Evolutionary conservation across 306 rosid genomes (phyloP).

Genomic region (Gynostemma pentaphyllum): DNA sequence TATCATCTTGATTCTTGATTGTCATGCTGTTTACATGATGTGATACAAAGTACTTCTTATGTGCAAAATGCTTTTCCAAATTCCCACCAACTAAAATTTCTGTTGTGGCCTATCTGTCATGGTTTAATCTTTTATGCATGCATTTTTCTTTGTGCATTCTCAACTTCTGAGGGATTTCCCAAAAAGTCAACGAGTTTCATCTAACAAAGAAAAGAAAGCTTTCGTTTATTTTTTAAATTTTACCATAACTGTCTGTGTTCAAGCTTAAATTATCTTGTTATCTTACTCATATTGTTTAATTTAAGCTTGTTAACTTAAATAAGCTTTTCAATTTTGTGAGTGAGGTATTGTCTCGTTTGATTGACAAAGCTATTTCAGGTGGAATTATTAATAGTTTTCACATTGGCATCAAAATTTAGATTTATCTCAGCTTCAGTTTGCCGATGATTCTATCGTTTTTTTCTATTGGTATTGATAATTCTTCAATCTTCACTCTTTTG

Average conservation of each 20-base stretch:
- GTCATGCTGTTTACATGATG: not conserved
- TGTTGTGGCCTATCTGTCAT: not conserved
- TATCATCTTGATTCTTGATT: not conserved
- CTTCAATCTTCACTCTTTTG: too few relatives aligned
- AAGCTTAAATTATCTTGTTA: not conserved
- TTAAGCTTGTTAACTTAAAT: too few relatives aligned
- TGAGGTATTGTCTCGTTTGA: too few relatives aligned
- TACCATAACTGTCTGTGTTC: not conserved
- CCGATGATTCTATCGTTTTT: too few relatives aligned
- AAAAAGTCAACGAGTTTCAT: not conserved
- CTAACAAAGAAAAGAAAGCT: not conserved
- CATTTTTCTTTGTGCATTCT: not conserved
- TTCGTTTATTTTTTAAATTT: not conserved
- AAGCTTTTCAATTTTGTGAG: too few relatives aligned
- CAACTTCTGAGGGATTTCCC: not conserved
- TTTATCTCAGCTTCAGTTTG: too few relatives aligned
- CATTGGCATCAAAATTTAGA: too few relatives aligned
- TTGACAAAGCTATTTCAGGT: too few relatives aligned
- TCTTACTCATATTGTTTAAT: not conserved
- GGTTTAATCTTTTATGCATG: not conserved
- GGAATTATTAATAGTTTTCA: too few relatives aligned
- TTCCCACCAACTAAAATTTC: too few relatives aligned
- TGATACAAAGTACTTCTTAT: not conserved
- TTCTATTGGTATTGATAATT: too few relatives aligned
- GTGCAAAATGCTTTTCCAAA: not conserved